A percentile compares a stretch with the other conserved stretches of the same genome.
Evolutionary conservation across 2,329 filamentous ascomycete species (phyloP).

Genomic region (Colletotrichum echinochloae): DNA sequence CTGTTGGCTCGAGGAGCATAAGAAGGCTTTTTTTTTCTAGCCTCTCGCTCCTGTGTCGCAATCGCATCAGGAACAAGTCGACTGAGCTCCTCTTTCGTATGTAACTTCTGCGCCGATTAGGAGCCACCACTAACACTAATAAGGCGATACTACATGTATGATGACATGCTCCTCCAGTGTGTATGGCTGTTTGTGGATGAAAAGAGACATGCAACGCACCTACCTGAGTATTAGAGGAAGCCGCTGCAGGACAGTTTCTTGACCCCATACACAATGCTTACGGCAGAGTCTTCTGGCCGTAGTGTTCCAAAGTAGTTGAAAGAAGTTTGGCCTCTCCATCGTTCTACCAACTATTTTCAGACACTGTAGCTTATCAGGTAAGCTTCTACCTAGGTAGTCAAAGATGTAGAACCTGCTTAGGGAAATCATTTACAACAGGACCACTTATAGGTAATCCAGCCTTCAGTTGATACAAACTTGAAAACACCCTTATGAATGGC

Average conservation of each 20-base stretch:
- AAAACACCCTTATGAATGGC: not conserved
- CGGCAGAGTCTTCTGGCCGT: not conserved
- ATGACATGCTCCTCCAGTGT: not conserved
- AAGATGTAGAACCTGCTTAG: not conserved
- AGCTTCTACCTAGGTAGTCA: not conserved
- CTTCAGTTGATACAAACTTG: not conserved
- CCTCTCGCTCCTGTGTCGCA: not conserved
- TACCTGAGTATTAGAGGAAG: not conserved
- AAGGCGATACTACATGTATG: not conserved
- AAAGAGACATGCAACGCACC: not conserved
- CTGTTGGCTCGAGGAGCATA: not conserved
- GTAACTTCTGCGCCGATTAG: not conserved
- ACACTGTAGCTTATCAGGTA: too few relatives aligned
- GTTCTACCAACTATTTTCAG: fast-evolving
- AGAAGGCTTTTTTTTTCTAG: fast-evolving
- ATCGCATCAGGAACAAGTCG: too few relatives aligned
- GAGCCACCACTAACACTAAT: not conserved
- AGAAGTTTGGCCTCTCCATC: not conserved
- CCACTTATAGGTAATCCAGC: not conserved
- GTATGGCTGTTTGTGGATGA: too few relatives aligned
- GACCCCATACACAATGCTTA: not conserved
- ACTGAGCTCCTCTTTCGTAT: not conserved
- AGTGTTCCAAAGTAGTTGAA: not conserved
- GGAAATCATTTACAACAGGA: not conserved
- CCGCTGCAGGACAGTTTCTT: not conserved